These are phyloP conservation scores for Monosporascus sp. DNA, from an alignment of 2,329 filamentous ascomycete species.

Conservation along the genomic window DNA sequence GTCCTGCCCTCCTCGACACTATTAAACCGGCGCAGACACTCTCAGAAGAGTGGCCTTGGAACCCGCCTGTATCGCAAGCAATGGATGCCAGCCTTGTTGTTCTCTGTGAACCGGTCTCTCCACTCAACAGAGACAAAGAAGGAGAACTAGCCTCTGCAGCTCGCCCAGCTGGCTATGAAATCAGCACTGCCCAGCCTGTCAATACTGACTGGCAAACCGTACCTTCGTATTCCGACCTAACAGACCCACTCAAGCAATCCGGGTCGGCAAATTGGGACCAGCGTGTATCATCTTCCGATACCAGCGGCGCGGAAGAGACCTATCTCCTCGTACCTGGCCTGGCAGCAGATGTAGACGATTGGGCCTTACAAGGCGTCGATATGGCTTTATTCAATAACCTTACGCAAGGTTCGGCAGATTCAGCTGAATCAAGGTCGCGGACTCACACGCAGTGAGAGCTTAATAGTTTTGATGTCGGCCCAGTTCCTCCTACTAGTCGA, in stretches of 20 bases:
- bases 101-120: too few relatives aligned
- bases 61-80: neutral
- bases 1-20: constrained; percentile 1
- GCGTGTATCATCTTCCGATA: neutral
- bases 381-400: constrained; percentile 24
- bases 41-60: neutral
- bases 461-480: too few relatives aligned
- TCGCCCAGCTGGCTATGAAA: constrained; percentile 4
- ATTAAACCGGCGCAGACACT: neutral
- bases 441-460: neutral
- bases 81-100: too few relatives aligned
- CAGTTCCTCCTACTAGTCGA: too few relatives aligned
- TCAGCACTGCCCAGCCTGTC: constrained; percentile 5
- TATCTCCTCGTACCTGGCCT: constrained; percentile 8
- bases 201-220: constrained; percentile 12
- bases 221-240: constrained; percentile 1
- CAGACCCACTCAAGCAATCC: neutral
- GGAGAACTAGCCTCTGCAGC: neutral
- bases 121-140: neutral
- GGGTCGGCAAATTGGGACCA: neutral
- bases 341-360: constrained; percentile 12
- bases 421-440: neutral
- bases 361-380: constrained; percentile 25
- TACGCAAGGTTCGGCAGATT: constrained; percentile 1
- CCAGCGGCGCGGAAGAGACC: neutral